A percentile compares a stretch with the other conserved stretches of the same genome.
Evolutionary conservation across 2,329 filamentous ascomycete species (phyloP).

Genomic region (Xylaria sp.): DNA sequence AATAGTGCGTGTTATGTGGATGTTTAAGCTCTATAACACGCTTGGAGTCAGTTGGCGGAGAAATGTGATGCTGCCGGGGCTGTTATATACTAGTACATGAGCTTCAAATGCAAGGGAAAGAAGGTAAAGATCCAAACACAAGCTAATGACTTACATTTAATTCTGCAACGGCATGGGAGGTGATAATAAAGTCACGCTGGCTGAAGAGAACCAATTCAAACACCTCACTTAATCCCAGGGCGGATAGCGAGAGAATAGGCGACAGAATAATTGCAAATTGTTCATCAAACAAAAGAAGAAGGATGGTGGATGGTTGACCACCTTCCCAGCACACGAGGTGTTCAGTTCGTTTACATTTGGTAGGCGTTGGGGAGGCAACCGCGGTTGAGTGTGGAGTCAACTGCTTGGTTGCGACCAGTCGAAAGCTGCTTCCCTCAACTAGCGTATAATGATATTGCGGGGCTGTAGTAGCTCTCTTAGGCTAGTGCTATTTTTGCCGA

Average conservation of each 20-base stretch:
- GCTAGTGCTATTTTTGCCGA: neutral
- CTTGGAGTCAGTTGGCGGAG: constrained; percentile 2
- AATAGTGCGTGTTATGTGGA: constrained; percentile 25
- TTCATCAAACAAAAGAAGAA: constrained; percentile 27
- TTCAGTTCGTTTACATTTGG: constrained; percentile 39
- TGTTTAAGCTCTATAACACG: constrained; percentile 19
- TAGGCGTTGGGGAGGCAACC: constrained; percentile 47
- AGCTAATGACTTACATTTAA: constrained; percentile 28
- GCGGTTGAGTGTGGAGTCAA: constrained; percentile 17
- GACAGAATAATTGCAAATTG: constrained; percentile 37
- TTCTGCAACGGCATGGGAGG: constrained; percentile 38
- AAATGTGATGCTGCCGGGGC: neutral
- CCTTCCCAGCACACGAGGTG: neutral
- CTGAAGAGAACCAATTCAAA: constrained; percentile 20
- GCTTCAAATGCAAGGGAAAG: neutral
- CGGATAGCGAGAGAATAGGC: constrained; percentile 32
- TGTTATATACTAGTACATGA: neutral
- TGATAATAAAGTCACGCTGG: constrained; percentile 31
- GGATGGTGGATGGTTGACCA: constrained; percentile 5
- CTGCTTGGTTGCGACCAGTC: constrained; percentile 8
- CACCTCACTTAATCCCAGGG: constrained; percentile 25
- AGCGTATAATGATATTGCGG: neutral
- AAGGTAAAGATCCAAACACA: constrained; percentile 27
- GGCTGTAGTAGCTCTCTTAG: neutral
- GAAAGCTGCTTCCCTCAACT: neutral